These are phyloP conservation scores for Globisporangium solare DNA, from an alignment of 352 stramenopile genomes.

Conservation along the genomic window DNA sequence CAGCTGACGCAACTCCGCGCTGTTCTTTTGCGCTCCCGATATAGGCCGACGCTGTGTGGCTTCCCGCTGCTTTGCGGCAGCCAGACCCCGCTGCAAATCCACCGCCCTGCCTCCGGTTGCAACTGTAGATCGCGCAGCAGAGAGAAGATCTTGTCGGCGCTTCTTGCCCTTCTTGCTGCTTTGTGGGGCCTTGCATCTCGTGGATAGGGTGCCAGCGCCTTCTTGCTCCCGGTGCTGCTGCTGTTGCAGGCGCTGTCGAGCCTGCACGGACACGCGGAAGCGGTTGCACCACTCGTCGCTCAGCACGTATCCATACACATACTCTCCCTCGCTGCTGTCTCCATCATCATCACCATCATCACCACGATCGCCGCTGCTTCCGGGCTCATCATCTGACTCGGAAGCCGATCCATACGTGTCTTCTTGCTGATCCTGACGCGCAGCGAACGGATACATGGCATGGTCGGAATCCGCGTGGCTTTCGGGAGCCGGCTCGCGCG, in stretches of 20 bases:
- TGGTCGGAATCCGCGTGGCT: too few relatives aligned
- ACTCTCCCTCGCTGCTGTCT: slow-evolving; percentile 30
- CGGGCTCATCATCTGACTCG: not conserved
- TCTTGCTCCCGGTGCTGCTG: slow-evolving; percentile 2
- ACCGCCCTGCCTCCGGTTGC: slow-evolving; percentile 10
- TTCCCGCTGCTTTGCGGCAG: slow-evolving; percentile 31
- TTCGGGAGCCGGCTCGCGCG: too few relatives aligned
- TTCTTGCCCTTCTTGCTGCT: not conserved
- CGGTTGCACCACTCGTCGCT: slow-evolving; percentile 65
- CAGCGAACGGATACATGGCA: too few relatives aligned
- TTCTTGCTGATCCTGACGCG: too few relatives aligned
- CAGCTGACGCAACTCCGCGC: slow-evolving; percentile 17
- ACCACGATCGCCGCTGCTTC: slow-evolving; percentile 2
- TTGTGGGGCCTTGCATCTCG: not conserved
- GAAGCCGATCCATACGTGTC: too few relatives aligned
- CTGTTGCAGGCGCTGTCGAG: slow-evolving; percentile 16
- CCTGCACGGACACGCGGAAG: slow-evolving; percentile 23
- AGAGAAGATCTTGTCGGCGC: slow-evolving; percentile 1
- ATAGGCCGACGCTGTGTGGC: slow-evolving; percentile 27
- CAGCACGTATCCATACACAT: slow-evolving; percentile 69
- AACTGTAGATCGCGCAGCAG: slow-evolving; percentile 2
- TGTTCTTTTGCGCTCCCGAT: slow-evolving; percentile 7
- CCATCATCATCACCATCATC: slow-evolving; percentile 15
- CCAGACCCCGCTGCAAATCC: slow-evolving; percentile 37
- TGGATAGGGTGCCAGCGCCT: not conserved